Percentiles rank a stretch among this genome's conserved stretches.
These are phyloP conservation scores for Multifurca ochricompacta DNA, from an alignment of 768 basidiomycete genomes.

Conservation along the genomic window DNA sequence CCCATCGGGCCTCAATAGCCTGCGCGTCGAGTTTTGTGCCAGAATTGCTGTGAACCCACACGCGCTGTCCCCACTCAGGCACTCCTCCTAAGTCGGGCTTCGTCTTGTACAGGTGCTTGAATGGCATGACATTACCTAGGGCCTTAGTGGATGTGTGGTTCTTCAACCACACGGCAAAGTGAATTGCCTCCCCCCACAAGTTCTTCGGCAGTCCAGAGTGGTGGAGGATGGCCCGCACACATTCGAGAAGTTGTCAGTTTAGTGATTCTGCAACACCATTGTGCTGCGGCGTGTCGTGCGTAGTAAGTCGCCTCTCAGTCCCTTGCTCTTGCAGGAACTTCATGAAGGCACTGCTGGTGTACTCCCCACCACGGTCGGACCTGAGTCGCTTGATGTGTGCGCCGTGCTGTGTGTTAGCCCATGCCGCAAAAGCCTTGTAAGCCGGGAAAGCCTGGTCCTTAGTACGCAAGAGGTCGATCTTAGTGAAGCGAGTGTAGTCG, in stretches of 20 bases:
- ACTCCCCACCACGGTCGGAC: slow-evolving; percentile 3
- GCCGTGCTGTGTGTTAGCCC: too few species aligned
- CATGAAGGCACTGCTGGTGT: not conserved
- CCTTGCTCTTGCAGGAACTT: not conserved
- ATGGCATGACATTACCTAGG: not conserved
- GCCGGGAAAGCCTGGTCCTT: too few species aligned
- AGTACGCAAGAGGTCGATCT: too few species aligned
- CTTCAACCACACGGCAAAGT: not conserved
- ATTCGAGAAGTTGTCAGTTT: not conserved
- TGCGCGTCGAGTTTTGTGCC: too few species aligned
- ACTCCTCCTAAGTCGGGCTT: slow-evolving; percentile 1
- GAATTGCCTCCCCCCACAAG: too few species aligned
- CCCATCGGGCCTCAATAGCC: not conserved
- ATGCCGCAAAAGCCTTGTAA: too few species aligned
- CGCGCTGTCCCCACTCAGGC: too few species aligned
- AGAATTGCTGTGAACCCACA: too few species aligned
- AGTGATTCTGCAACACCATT: slow-evolving; percentile 1
- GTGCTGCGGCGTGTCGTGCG: too few species aligned
- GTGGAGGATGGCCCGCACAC: too few species aligned
- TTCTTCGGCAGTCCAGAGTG: too few species aligned
- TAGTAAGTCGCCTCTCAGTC: not conserved
- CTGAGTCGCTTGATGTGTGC: too few species aligned
- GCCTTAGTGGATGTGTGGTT: not conserved
- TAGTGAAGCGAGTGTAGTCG: slow-evolving; percentile 21
- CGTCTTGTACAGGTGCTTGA: not conserved